Percentiles rank a stretch among this genome's conserved stretches.
phyloP scores from a whole-genome alignment of 2,329 filamentous ascomycete genomes.

The Trichoderma asperellum region DNA sequence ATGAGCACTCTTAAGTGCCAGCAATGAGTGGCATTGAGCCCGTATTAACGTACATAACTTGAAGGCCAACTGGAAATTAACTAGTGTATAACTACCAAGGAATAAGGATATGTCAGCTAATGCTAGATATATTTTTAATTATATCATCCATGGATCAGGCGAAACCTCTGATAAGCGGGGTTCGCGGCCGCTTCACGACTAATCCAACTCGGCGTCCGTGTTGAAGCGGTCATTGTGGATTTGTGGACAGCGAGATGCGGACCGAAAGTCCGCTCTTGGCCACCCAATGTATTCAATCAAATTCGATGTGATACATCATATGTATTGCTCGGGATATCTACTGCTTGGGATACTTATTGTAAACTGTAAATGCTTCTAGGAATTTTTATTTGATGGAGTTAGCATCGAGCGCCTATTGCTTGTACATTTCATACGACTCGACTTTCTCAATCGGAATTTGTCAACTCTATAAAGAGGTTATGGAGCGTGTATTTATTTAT shows the following conservation, averaged over 20 bases:
- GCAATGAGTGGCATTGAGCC: neutral
- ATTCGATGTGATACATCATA: neutral
- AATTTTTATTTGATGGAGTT: neutral
- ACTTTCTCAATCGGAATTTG: neutral
- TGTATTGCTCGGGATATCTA: neutral
- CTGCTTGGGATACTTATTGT: neutral
- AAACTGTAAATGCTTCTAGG: neutral
- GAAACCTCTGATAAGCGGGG: neutral
- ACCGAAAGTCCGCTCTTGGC: neutral
- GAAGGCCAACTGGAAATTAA: neutral
- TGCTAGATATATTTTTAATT: neutral
- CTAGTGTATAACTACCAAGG: neutral
- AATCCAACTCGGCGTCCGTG: neutral
- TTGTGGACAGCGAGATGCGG: neutral
- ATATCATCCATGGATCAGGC: neutral
- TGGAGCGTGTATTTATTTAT: neutral
- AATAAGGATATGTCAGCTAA: neutral
- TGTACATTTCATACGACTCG: neutral
- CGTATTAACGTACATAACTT: neutral
- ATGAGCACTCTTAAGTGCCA: neutral
- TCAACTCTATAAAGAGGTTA: neutral
- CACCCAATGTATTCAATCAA: neutral
- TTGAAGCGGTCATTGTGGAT: neutral
- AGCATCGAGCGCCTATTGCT: neutral
- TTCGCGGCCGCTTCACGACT: constrained; percentile 3